These are phyloP conservation scores for Xylariomycetidae sp. DNA, from an alignment of 2,329 filamentous ascomycete species.

Conservation along the genomic window DNA sequence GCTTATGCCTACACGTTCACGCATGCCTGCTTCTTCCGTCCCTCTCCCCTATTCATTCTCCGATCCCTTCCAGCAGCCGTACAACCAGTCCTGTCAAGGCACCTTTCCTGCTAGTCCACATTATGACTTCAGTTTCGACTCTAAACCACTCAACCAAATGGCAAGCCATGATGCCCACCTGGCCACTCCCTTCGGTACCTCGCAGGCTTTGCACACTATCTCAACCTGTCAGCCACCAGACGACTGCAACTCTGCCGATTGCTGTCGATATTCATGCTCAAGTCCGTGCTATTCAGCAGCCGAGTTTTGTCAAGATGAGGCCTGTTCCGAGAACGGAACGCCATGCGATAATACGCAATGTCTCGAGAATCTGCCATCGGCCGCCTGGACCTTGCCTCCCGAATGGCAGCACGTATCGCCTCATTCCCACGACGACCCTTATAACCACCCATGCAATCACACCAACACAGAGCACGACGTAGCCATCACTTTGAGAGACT, in stretches of 20 bases:
- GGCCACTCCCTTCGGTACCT: conserved; percentile 4
- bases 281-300: conserved; percentile 3
- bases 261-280: conserved; percentile 3
- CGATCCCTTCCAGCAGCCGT: too few relatives aligned
- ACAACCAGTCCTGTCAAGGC: too few relatives aligned
- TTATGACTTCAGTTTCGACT: conserved; percentile 3
- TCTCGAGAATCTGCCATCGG: conserved; percentile 10
- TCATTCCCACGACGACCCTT: too few relatives aligned
- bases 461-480: conserved; percentile 27
- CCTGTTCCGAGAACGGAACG: conserved; percentile 20
- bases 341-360: conserved; percentile 23
- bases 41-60: conserved; percentile 7
- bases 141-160: not conserved
- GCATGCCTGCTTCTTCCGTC: too few relatives aligned
- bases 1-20: too few relatives aligned
- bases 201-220: conserved; percentile 7
- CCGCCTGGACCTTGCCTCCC: not conserved
- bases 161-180: not conserved
- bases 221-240: not conserved
- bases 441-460: conserved; percentile 21
- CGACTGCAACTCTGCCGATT: not conserved
- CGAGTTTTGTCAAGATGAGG: conserved; percentile 22
- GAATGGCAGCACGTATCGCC: too few relatives aligned
- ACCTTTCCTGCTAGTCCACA: too few relatives aligned
- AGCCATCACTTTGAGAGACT: conserved; percentile 21